Base-by-base conservation (phyloP, 208 protist species). In the Hexamita inflata region DNA sequence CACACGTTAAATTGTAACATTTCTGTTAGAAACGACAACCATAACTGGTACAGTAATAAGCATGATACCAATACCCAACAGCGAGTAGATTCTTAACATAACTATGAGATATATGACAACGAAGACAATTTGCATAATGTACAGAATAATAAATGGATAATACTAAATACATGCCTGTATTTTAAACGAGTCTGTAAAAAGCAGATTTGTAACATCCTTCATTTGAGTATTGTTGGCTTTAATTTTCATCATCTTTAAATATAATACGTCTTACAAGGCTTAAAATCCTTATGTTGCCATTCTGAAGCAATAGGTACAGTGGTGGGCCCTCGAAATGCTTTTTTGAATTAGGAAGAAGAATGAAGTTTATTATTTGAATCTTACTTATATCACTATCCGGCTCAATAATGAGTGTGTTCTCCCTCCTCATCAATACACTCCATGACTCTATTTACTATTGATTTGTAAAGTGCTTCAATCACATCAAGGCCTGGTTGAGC, bases 171-270 rank as follows among this genome's bases (percentile, higher is more conserved):
- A 45, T 30, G 78, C 75, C 62, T 75, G 9, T 11, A 86, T 53
- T 19, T 2, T 57, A 26, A 11, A 53, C 0, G 73, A 64, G 66
- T 84, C 82, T 28, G 75, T 73, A 19, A 75, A 61, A 78, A 86
- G 82, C 57, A 86, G 62, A 75, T 89, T 87, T 26, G 84, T 78
- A 65, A 89, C 81, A 62, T 86, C 78, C 64, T 84, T 53, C 4
- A 53, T 53, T 19, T 53, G 19, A 53, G 45, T 53, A 53, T 53
- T 53, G 19, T 53, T 53, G 19, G 45, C 45, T 53, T 53, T 53
- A 53, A 53, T 53, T 53, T 19, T 4, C 45, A 53, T 53, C 45
- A 53, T 53, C 19, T 53, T 53, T 24, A 53, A 19, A 53, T 53
- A 53, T 24, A 53, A 19, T 24, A 53, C 45, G 19, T 53, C 45